Conservation (phyloP, 2,329 filamentous ascomycete species). For the Claviceps sp. region DNA sequence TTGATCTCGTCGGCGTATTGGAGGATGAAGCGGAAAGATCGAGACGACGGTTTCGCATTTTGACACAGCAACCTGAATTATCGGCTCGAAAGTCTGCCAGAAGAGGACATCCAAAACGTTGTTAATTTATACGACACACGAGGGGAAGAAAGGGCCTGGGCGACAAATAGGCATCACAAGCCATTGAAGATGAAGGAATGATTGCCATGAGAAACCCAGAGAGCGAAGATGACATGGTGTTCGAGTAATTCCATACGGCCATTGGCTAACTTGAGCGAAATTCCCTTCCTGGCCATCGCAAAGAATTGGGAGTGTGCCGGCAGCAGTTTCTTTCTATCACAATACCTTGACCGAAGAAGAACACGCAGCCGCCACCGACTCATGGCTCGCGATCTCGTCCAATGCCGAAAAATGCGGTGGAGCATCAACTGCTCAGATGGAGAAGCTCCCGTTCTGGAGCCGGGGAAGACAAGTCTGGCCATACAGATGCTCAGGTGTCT, state of each 20-base stretch:
- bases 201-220: constrained; percentile 33
- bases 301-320: constrained; percentile 76
- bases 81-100: constrained; percentile 73
- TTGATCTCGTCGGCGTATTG: constrained; percentile 59
- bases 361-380: constrained; percentile 24
- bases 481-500: constrained; percentile 55
- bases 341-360: constrained; percentile 40
- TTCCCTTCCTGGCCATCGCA: constrained; percentile 64
- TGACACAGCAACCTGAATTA: constrained; percentile 98
- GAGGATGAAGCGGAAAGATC: constrained; percentile 52
- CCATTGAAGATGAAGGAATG: constrained; percentile 33
- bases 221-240: constrained; percentile 33
- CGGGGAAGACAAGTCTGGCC: constrained; percentile 69
- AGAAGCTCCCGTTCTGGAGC: constrained; percentile 53
- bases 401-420: constrained; percentile 21
- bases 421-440: constrained; percentile 16
- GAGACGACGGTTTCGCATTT: constrained; percentile 85
- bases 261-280: constrained; percentile 56
- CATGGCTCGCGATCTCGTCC: constrained; percentile 62
- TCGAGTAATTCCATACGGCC: constrained; percentile 43
- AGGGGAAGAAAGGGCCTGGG: constrained; percentile 58
- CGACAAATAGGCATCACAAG: constrained; percentile 21
- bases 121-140: constrained; percentile 59
- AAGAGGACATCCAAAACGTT: constrained; percentile 76
- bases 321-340: constrained; percentile 68